These are phyloP conservation scores for Anastatica hierochuntica DNA, from an alignment of 345 rosid genomes.

Conservation along the genomic window DNA sequence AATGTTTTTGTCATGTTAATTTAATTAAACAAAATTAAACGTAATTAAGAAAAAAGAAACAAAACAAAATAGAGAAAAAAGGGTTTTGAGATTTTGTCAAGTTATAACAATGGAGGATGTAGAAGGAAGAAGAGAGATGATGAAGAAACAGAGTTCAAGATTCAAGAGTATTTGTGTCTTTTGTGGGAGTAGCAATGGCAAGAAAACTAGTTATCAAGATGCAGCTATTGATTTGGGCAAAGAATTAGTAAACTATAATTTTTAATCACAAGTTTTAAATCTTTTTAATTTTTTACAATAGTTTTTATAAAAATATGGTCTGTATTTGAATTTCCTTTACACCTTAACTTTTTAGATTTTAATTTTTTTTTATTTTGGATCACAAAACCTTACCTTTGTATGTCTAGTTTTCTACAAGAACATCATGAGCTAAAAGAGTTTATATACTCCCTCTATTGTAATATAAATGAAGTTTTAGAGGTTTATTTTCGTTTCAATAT, in stretches of 20 bases:
- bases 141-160: conserved; percentile 31
- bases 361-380: too few relatives aligned
- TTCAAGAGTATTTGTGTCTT: conserved; percentile 75
- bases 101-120: conserved; percentile 10
- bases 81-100: neutral
- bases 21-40: too few relatives aligned
- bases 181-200: conserved; percentile 84
- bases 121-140: conserved; percentile 9
- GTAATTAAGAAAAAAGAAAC: too few relatives aligned
- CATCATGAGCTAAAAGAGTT: too few relatives aligned
- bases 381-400: too few relatives aligned
- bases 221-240: conserved; percentile 79
- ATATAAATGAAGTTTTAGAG: too few relatives aligned
- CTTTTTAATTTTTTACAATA: conserved; percentile 65
- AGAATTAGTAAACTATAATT: conserved; percentile 64
- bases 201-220: conserved; percentile 77
- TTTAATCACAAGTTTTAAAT: conserved; percentile 36
- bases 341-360: too few relatives aligned
- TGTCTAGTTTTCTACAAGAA: too few relatives aligned
- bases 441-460: too few relatives aligned
- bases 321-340: conserved; percentile 19
- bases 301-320: conserved; percentile 39
- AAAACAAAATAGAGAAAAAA: too few relatives aligned
- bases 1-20: too few relatives aligned
- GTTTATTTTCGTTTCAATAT: too few relatives aligned